Evolutionary conservation across 2,329 filamentous ascomycete genomes (phyloP), one percentile per base, ranked within the genome.

Genomic region (Exophiala mesophila): DNA sequence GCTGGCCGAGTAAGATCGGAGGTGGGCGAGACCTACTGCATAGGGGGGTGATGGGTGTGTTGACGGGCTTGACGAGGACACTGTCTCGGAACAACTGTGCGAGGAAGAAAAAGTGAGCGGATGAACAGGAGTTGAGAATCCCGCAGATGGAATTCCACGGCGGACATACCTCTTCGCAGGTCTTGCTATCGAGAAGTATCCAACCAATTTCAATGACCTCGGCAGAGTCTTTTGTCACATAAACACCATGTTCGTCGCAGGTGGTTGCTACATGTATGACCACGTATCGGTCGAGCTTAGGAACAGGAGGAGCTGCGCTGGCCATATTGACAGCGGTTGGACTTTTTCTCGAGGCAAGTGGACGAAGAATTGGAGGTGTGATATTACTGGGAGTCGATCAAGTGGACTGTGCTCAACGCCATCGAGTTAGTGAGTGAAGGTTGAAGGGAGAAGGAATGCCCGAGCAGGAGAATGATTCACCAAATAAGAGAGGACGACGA

Each of bases 131-230:
- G 23, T 26, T 26, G 23, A 12, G 12, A 26, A n/a, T n/a, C n/a
- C n/a, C n/a, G n/a, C n/a, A n/a, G n/a, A n/a, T n/a, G n/a, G n/a
- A n/a, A n/a, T n/a, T n/a, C n/a, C n/a, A n/a, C n/a, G n/a, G n/a
- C 39, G 50, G 50, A 53, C 80, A 69, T 74, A 95, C 89, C 84
- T 96, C 89, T 59, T 96, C 89, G 58, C 88, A 85, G 52, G 79
- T 84, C 72, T 90, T 92, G 55, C 88, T 84, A 64, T 96, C 89
- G 52, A 96, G 76, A 60, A 98, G 72, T 62, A 97, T 95, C 92
- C 92, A 98, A 53, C 90, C 92, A 63, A 98, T 78, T 77, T 98
- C 92, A 67, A 98, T 98, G 55, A 98, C 92, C 73, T 98, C 92
- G 50, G 92, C 92, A 46, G 92, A 97, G 70, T 98, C 92, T 71